A percentile compares a stretch with the other conserved stretches of the same genome.
Conservation (phyloP, 257 asterid genomes). For the Parsonsia alboflavescens region DNA sequence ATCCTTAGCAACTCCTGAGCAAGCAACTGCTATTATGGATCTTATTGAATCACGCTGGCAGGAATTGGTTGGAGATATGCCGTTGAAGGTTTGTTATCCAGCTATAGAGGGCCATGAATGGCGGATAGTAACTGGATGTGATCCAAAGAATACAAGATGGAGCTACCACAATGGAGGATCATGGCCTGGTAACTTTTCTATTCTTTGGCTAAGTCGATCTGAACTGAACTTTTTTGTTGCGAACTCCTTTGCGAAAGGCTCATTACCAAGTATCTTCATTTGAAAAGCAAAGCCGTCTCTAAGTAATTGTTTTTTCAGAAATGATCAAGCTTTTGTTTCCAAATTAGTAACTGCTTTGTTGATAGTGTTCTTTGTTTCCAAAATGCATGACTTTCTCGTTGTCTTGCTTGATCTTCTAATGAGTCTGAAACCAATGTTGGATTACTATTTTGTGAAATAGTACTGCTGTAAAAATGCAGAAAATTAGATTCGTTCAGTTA, state of each 20-base stretch:
- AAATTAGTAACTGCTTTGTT: neutral
- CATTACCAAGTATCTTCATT: neutral
- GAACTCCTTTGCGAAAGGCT: neutral
- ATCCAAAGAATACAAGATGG: conserved; percentile 72
- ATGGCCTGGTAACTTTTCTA: conserved; percentile 51
- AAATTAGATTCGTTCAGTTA: neutral
- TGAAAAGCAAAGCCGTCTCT: neutral
- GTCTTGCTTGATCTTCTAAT: neutral
- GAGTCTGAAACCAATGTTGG: neutral
- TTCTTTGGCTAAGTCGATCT: neutral
- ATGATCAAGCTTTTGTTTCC: neutral
- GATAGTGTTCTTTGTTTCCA: neutral
- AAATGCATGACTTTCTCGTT: neutral
- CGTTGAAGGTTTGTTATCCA: conserved; percentile 71
- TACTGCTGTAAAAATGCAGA: neutral
- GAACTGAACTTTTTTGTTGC: neutral
- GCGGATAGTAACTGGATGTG: conserved; percentile 58
- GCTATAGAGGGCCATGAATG: conserved; percentile 68
- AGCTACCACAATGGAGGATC: conserved; percentile 74
- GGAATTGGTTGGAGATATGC: conserved; percentile 71
- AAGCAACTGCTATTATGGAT: conserved; percentile 59
- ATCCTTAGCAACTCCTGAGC: conserved; percentile 57
- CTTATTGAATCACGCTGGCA: conserved; percentile 67
- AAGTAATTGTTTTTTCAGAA: neutral
- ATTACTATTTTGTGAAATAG: neutral